Evolutionary conservation across 2,329 filamentous ascomycete genomes (phyloP).

Genomic region (Drechmeria coniospora): DNA sequence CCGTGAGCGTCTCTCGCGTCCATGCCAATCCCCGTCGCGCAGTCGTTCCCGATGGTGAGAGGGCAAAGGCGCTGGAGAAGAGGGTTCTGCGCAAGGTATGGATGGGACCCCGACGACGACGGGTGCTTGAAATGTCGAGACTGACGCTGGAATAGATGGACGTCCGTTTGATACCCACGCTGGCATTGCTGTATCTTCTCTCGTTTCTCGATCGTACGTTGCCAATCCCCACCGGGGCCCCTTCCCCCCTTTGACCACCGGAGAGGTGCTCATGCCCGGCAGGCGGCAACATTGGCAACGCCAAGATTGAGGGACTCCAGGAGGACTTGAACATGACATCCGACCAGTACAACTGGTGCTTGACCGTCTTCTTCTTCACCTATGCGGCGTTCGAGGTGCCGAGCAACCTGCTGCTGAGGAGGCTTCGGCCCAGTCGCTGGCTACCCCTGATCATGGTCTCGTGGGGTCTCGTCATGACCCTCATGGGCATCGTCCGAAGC

Average conservation of each 20-base stretch:
- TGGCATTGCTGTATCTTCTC: slow-evolving; percentile 53
- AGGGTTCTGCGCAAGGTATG: slow-evolving; percentile 39
- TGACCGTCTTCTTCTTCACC: slow-evolving; percentile 62
- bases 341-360: slow-evolving; percentile 55
- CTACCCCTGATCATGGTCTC: slow-evolving; percentile 61
- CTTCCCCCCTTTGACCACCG: slow-evolving; percentile 1
- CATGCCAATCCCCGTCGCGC: not conserved
- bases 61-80: slow-evolving; percentile 26
- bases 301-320: slow-evolving; percentile 45
- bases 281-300: slow-evolving; percentile 49
- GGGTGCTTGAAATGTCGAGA: not conserved
- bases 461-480: slow-evolving; percentile 32
- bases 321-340: slow-evolving; percentile 40
- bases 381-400: slow-evolving; percentile 63
- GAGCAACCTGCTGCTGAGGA: slow-evolving; percentile 67
- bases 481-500: slow-evolving; percentile 36
- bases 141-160: slow-evolving; percentile 26
- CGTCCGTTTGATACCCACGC: slow-evolving; percentile 38
- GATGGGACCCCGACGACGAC: too few relatives aligned
- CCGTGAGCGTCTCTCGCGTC: too few relatives aligned
- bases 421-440: slow-evolving; percentile 57
- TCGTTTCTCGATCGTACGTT: slow-evolving; percentile 47
- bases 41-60: not conserved
- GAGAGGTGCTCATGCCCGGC: not conserved
- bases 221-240: not conserved